Base-by-base conservation (phyloP, 768 basidiomycete genomes). In the Phallus indusiatus region DNA sequence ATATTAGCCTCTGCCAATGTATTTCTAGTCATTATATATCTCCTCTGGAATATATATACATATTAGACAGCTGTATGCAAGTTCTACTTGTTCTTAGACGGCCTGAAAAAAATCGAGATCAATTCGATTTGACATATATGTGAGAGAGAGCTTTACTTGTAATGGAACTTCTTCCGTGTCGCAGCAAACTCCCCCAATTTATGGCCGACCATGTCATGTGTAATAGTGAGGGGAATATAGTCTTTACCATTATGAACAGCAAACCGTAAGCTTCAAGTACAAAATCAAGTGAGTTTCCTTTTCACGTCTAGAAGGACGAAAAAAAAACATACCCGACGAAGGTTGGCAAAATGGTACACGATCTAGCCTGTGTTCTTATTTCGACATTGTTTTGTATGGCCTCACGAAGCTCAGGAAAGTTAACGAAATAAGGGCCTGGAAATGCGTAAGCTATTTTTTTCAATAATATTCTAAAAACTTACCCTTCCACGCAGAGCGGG, bases 121-220 rank as follows among this genome's bases (percentile, higher is more conserved):
- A 59, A 34, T 18, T 21, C 10, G 24, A 46, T n/a, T 24, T 17
- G 35, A n/a, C 34, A 20, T 6, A 11, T 33, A 24, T n/a, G n/a
- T n/a, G 12, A 12, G 47, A 21, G 53, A 61, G 57, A 50, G 42
- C 84, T 90, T 69, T 69, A 93, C 93, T 83, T 88, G 75, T 85
- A 93, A 34, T 76, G 81, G 71, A 94, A 94, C 56, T 81, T 81
- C 72, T 92, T 94, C 75, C 87, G 85, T 36, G 94, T 97, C 64
- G 85, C 82, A 46, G 92, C 76, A 71, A 98, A 97, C 76, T 97
- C 94, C 55, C 95, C 95, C 55, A 98, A 73, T 71, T 99, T 99
- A 71, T 99, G 94, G 0, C 95, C 95, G 1, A 99, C 92, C 95
- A 98, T 98, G 71, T 97, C 95, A 69, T 94, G 91, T 3, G 90